Evolutionary conservation across 257 asterid species (phyloP), one percentile per base, ranked within the genome.

Genomic region (Schizonepeta tenuifolia): DNA sequence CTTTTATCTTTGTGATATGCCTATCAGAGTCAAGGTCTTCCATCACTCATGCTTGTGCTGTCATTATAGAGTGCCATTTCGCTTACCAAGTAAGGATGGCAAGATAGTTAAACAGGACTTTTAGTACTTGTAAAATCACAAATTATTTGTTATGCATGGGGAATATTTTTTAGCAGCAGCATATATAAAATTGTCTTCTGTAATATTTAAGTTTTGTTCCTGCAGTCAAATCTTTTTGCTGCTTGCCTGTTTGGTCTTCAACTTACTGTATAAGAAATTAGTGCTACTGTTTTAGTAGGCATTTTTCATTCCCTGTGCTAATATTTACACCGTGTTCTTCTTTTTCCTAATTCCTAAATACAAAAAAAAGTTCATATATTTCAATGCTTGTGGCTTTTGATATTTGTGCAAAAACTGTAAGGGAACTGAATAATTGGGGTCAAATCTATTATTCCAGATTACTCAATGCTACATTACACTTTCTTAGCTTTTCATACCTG

Each of bases 311-410:
- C 53, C 54, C 14, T 31, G 38, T 43, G 53, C 51, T 40, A 41
- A 12, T 38, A 38, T 38, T 11, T 40, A 5, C 53, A 36, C 12
- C 1, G 7, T 20, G 53, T 21, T 2, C 21, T 62, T 62, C 33
- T 38, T 18, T 62, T 62, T 40, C 18, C 20, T 62, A 3, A 1
- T n/a, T n/a, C n/a, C n/a, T 17, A 1, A 14, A 31, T n/a, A n/a
- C n/a, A 3, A 35, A 49, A 60, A 31, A 35, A 33, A 8, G 55
- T 66, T 67, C 24, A 50, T 17, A 13, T 49, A 40, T 14, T 46
- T 64, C 5, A 17, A 24, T 61, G 59, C 59, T 41, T 47, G 69
- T 62, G 70, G 70, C 51, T 28, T 60, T 49, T 60, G 71, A 40
- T 57, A 44, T 43, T 28, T 58, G 47, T 35, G 46, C 24, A 67